Conservation (phyloP, 305 asterid species). For the Fraxinus sp. region DNA sequence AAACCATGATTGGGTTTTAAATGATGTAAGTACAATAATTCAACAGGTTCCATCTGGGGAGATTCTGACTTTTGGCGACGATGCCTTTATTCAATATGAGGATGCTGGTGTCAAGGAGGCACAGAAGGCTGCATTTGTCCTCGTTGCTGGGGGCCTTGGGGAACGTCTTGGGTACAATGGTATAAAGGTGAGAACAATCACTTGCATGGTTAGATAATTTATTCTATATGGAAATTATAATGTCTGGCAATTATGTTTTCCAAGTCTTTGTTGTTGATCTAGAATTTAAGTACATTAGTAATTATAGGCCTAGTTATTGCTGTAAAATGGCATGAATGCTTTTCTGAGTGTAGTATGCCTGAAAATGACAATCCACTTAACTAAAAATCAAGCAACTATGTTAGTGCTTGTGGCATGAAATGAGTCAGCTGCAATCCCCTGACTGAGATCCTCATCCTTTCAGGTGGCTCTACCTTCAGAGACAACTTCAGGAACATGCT, state of each 20-base stretch:
- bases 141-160: constrained; percentile 99
- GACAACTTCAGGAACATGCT: constrained; percentile 79
- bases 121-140: constrained; percentile 89
- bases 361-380: not conserved
- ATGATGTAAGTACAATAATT: constrained; percentile 21
- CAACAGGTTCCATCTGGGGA: constrained; percentile 96
- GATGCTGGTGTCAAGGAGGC: constrained; percentile 85
- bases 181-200: constrained; percentile 59
- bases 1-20: constrained; percentile 10
- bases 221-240: not conserved
- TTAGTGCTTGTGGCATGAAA: constrained; percentile 20
- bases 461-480: constrained; percentile 96
- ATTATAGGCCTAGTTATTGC: not conserved
- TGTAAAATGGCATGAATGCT: constrained; percentile 8
- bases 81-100: constrained; percentile 64
- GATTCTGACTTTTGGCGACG: constrained; percentile 69
- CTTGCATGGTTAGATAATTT: not conserved
- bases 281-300: constrained; percentile 1
- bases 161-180: constrained; percentile 99
- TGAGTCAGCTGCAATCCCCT: constrained; percentile 23
- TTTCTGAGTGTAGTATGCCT: not conserved
- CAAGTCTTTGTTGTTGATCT: constrained; percentile 14
- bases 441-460: constrained; percentile 27
- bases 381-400: not conserved
- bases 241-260: not conserved